Conservation (phyloP, 495 filamentous ascomycete species). For the Thozetella sp. region DNA sequence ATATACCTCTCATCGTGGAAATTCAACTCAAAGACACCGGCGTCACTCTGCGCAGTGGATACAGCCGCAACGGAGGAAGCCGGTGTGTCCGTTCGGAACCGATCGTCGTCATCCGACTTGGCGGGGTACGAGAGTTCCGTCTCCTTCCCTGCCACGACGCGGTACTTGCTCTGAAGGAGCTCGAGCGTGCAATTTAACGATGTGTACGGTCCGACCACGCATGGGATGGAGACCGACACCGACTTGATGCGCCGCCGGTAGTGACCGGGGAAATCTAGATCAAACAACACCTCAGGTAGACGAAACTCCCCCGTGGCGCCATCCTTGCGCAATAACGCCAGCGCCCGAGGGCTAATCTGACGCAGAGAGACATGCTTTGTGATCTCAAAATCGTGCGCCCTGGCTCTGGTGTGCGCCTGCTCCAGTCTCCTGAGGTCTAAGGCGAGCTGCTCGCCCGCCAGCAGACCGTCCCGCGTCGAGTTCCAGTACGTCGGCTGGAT, state of each 20-base stretch:
- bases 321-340: slow-evolving; percentile 21
- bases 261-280: slow-evolving; percentile 46
- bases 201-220: slow-evolving; percentile 24
- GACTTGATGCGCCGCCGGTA: slow-evolving; percentile 34
- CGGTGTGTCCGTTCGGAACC: slow-evolving; percentile 17
- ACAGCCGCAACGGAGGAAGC: slow-evolving; percentile 28
- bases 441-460: slow-evolving; percentile 23
- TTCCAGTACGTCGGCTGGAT: slow-evolving; percentile 18
- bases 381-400: slow-evolving; percentile 32
- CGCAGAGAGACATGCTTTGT: slow-evolving; percentile 33
- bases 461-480: slow-evolving; percentile 10
- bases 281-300: slow-evolving; percentile 36
- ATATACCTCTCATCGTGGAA: slow-evolving; percentile 27
- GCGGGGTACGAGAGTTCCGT: neutral
- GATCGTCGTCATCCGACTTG: slow-evolving; percentile 1
- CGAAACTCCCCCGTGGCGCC: slow-evolving; percentile 17
- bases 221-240: slow-evolving; percentile 19
- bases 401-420: neutral
- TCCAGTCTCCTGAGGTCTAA: slow-evolving; percentile 18
- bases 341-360: slow-evolving; percentile 20
- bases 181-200: slow-evolving; percentile 25
- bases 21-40: slow-evolving; percentile 26
- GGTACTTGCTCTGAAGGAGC: neutral
- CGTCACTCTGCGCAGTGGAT: slow-evolving; percentile 20
- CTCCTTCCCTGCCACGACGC: neutral